phyloP scores from a whole-genome alignment of 306 rosid species.

The Alnus glutinosa region DNA sequence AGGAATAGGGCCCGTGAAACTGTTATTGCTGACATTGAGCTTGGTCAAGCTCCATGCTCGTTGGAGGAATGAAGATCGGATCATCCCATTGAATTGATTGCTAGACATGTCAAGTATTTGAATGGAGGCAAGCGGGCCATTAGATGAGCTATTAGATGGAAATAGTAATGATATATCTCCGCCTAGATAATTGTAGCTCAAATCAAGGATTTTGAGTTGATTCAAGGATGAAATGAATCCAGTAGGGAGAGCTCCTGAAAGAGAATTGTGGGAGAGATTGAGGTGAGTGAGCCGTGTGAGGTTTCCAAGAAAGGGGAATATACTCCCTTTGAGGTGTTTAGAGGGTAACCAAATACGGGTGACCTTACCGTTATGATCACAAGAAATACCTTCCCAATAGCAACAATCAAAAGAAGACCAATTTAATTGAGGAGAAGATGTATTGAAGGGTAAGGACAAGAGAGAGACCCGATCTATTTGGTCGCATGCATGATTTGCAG shows the following conservation, averaged over 20 bases:
- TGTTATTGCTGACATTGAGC: slow-evolving; percentile 2
- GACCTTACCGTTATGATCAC: not conserved
- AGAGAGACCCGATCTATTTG: not conserved
- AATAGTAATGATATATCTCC: not conserved
- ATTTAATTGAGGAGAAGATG: not conserved
- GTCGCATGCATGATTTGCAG: not conserved
- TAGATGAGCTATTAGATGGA: not conserved
- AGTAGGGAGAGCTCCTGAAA: not conserved
- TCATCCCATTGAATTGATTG: not conserved
- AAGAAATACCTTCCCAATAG: slow-evolving; percentile 1
- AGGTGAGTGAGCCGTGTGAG: slow-evolving; percentile 8
- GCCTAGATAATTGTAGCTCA: slow-evolving; percentile 13
- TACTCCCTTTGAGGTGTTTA: not conserved
- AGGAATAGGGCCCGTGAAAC: slow-evolving; percentile 1
- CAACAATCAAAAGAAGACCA: not conserved
- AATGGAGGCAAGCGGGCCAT: not conserved
- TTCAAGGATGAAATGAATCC: slow-evolving; percentile 2
- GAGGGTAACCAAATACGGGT: slow-evolving; percentile 5
- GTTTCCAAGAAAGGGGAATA: not conserved
- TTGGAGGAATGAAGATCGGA: slow-evolving; percentile 7
- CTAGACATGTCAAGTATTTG: slow-evolving; percentile 16
- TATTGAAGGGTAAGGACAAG: not conserved
- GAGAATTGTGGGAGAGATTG: not conserved
- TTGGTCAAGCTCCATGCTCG: not conserved
- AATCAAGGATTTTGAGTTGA: slow-evolving; percentile 7